Evolutionary conservation across 345 rosid species (phyloP).

Genomic region (Balakata baccata): DNA sequence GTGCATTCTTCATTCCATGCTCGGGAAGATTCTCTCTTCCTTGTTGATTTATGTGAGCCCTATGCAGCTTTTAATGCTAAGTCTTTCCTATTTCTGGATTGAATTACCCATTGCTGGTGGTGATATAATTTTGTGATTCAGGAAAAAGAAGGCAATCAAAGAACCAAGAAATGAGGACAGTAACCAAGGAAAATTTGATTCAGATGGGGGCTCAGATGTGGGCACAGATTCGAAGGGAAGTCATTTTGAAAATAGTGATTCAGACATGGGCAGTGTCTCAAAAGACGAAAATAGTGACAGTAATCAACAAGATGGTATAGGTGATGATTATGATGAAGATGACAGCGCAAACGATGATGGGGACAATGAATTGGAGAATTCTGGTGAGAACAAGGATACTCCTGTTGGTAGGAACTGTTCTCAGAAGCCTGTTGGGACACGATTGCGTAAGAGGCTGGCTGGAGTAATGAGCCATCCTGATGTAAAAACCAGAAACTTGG

Average conservation of each 20-base stretch:
- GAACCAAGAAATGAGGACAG: conserved; percentile 25
- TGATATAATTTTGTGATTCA: conserved; percentile 26
- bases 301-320: conserved; percentile 23
- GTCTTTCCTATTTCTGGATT: not conserved
- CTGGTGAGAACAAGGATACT: conserved; percentile 21
- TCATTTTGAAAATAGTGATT: conserved; percentile 16
- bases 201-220: conserved; percentile 16
- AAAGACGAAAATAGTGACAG: conserved; percentile 29
- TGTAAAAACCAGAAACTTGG: conserved; percentile 30
- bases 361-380: conserved; percentile 13
- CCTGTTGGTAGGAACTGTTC: conserved; percentile 7
- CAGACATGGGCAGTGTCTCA: conserved; percentile 20
- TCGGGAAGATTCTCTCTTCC: not conserved
- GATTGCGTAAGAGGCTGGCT: conserved; percentile 36
- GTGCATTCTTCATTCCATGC: not conserved
- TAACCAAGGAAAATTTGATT: conserved; percentile 12
- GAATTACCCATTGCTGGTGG: conserved; percentile 4
- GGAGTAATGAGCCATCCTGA: conserved; percentile 25
- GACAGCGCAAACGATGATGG: conserved; percentile 7
- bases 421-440: conserved; percentile 25
- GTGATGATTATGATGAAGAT: conserved; percentile 21
- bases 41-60: not conserved
- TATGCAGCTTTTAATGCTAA: not conserved
- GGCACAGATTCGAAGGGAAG: conserved; percentile 24
- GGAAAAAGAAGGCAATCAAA: conserved; percentile 33